Base-by-base conservation (phyloP, 176 grass and related monocot genomes). In the Puya raimondii region DNA sequence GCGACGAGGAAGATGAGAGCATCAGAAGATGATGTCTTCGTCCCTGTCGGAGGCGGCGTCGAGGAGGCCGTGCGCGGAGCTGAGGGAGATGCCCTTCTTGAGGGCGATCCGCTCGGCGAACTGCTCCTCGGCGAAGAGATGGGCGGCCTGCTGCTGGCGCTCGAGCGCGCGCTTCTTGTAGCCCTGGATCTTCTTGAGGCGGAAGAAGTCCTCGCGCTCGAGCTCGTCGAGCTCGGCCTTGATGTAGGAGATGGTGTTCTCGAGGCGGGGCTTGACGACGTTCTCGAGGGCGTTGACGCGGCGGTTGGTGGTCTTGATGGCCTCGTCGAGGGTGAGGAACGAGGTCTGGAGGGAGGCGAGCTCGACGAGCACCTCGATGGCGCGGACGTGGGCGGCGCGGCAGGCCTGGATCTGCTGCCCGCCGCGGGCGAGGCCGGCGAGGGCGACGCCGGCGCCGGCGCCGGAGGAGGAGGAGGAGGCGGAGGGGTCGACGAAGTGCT, bases 181-280 rank as follows among this genome's bases (percentile, higher is more conserved):
- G 1, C 69, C 82, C 84, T 91, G 80, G 33, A 96, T 88, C 80
- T 91, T 96, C 82, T 96, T 96, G 12, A 96, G 80, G 26, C 83
- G 75, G 74, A 96, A 96, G 83, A 96, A 96, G 65, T 91, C 91
- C 76, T 90, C 85, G n/a, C 91, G 51, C 82, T 96, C 91, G 18
- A 82, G 83, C 75, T 96, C 85, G 75, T 91, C 91, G 0, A 91
- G 87, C 77, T 91, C 91, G 1, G 74, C 82, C 25, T 51, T 79
- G 20, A 96, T 91, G 72, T 96, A 91, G 56, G 11, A 33, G 10
- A 96, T 88, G 42, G 85, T 91, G 85, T 96, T 96, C 82, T 96
- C 87, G 7, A 96, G 70, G 2, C 78, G 66, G 7, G 91, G 91
- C 80, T 76, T 76, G 61, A 96, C 87, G 11, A 91, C 87, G 67